Percentiles rank a stretch among this genome's conserved stretches.
phyloP scores from a whole-genome alignment of 2,329 filamentous ascomycete species.

The Escovopsis sp. region DNA sequence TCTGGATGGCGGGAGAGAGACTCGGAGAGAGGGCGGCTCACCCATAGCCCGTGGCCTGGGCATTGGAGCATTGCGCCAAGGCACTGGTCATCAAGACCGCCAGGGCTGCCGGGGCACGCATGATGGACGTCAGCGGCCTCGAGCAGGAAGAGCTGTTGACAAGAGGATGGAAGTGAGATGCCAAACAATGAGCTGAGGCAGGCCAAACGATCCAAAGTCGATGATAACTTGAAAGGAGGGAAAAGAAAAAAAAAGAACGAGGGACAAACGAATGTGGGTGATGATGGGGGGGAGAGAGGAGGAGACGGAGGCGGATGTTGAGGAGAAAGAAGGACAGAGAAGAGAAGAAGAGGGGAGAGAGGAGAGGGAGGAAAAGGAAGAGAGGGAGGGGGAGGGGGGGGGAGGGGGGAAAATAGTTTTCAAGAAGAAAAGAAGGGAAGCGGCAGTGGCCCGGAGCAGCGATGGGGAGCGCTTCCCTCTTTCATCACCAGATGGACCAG shows the following conservation, averaged over 20 bases:
- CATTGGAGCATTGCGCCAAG: constrained; percentile 17
- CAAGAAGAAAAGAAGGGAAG: background rate
- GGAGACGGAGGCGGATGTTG: constrained; percentile 5
- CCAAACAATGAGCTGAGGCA: background rate
- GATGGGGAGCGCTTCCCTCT: too few relatives aligned
- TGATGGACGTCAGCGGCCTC: constrained; percentile 13
- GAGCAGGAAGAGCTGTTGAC: background rate
- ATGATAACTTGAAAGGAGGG: constrained; percentile 4
- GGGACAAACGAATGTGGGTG: constrained; percentile 4
- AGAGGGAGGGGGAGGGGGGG: constrained; percentile 4
- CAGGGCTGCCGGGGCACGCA: constrained; percentile 24
- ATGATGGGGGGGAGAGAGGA: constrained; percentile 8
- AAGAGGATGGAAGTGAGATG: constrained; percentile 1
- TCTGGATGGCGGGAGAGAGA: background rate
- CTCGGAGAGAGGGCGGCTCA: constrained; percentile 14
- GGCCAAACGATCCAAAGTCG: constrained; percentile 1
- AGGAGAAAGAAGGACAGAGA: constrained; percentile 2
- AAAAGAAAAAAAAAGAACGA: constrained; percentile 8
- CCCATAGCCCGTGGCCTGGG: constrained; percentile 20
- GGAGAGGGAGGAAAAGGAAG: constrained; percentile 1
- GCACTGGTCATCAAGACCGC: constrained; percentile 21
- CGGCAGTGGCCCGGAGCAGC: too few relatives aligned
- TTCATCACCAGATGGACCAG: too few relatives aligned
- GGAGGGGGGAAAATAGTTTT: constrained; percentile 5
- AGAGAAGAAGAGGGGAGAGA: constrained; percentile 2